phyloP scores from a whole-genome alignment of 2,329 filamentous ascomycete genomes.

The Sporothrix inflata region DNA sequence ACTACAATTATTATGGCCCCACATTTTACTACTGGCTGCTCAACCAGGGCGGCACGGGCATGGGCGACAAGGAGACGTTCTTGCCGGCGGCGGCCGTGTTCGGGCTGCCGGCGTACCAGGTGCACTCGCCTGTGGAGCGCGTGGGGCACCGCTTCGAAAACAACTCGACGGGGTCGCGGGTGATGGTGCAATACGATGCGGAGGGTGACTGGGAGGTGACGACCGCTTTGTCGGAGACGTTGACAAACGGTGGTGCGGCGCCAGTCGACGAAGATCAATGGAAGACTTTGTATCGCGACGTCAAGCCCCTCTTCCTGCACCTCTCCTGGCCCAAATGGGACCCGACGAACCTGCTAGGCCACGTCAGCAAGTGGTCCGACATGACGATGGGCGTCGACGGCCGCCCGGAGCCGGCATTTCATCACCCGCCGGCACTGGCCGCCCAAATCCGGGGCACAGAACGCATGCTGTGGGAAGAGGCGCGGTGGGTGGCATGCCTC shows the following conservation, averaged over 20 bases:
- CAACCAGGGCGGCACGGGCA: constrained; percentile 48
- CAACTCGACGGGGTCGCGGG: constrained; percentile 36
- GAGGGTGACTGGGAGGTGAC: constrained; percentile 37
- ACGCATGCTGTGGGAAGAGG: constrained; percentile 41
- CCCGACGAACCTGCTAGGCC: constrained; percentile 36
- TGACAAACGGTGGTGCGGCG: background rate
- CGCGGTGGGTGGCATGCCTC: constrained; percentile 40
- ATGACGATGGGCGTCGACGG: constrained; percentile 36
- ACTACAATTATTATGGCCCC: constrained; percentile 60
- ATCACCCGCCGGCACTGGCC: constrained; percentile 36
- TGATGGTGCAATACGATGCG: constrained; percentile 40
- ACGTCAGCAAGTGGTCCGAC: constrained; percentile 34
- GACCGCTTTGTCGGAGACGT: background rate
- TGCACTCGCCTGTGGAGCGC: constrained; percentile 40
- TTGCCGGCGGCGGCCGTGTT: constrained; percentile 48
- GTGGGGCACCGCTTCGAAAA: constrained; percentile 42
- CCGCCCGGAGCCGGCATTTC: constrained; percentile 39
- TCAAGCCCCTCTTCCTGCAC: constrained; percentile 42
- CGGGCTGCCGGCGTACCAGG: constrained; percentile 45
- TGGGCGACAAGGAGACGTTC: constrained; percentile 56
- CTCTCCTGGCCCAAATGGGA: constrained; percentile 44
- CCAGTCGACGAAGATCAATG: constrained; percentile 12
- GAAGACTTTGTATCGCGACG: constrained; percentile 20
- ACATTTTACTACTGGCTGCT: constrained; percentile 54
- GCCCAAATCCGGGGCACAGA: constrained; percentile 41